Conservation (phyloP, 129 eudicot genomes). For the Chrysanthemum makinoi region DNA sequence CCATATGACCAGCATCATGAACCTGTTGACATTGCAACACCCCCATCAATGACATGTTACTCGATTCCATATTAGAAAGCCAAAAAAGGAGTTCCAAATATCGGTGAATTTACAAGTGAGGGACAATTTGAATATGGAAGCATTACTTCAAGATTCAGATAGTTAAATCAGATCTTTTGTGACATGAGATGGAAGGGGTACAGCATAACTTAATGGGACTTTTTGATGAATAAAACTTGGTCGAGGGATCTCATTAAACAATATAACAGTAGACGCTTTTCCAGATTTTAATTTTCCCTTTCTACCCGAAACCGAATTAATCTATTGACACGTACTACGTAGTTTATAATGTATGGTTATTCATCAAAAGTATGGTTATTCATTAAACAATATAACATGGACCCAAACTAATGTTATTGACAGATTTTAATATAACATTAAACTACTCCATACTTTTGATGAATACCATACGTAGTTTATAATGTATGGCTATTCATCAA, state of each 20-base stretch:
- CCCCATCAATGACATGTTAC: neutral
- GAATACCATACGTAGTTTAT: neutral
- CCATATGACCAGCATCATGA: conserved; percentile 68
- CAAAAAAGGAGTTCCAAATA: neutral
- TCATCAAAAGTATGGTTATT: neutral
- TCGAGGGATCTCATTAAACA: too few relatives aligned
- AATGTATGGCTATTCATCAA: neutral
- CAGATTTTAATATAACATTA: too few relatives aligned
- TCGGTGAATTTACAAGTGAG: neutral
- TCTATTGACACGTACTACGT: neutral
- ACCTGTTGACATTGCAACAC: conserved; percentile 19
- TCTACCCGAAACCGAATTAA: neutral
- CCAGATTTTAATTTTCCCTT: neutral
- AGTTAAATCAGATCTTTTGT: neutral
- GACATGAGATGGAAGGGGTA: neutral
- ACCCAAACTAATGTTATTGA: too few relatives aligned
- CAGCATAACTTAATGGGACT: neutral
- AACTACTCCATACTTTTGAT: too few relatives aligned
- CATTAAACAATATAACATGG: too few relatives aligned
- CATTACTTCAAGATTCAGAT: neutral
- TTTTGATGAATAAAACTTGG: neutral
- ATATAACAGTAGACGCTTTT: neutral
- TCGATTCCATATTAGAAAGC: neutral
- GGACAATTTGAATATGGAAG: too few relatives aligned
- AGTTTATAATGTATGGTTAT: neutral